phyloP scores from a whole-genome alignment of 2,329 filamentous ascomycete genomes.

The Penicillium vulpinum region DNA sequence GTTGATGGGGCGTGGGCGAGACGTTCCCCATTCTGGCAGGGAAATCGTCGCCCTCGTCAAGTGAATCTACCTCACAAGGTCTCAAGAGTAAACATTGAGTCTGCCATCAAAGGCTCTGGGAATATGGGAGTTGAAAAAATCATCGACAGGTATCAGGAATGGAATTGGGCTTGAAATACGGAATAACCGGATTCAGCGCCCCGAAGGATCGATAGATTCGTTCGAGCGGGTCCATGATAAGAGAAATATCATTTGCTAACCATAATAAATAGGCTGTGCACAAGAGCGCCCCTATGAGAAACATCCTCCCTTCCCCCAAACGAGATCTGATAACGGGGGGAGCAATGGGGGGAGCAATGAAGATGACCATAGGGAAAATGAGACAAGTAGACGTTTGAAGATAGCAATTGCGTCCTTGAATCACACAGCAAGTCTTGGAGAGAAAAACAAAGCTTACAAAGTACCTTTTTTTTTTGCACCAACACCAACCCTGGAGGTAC shows the following conservation, averaged over 20 bases:
- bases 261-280: not conserved
- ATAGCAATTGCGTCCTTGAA: not conserved
- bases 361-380: not conserved
- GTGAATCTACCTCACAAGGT: not conserved
- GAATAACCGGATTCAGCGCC: not conserved
- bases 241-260: not conserved
- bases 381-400: not conserved
- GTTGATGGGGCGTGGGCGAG: constrained; percentile 33
- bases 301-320: too few relatives aligned
- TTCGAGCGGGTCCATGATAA: not conserved
- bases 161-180: not conserved
- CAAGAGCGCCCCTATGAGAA: not conserved
- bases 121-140: not conserved
- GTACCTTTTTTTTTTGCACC: too few relatives aligned
- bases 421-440: not conserved
- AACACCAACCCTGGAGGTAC: too few relatives aligned
- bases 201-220: not conserved
- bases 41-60: not conserved
- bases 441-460: too few relatives aligned
- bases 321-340: not conserved
- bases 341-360: too few relatives aligned
- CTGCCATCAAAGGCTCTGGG: not conserved
- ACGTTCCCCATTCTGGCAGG: constrained; percentile 27
- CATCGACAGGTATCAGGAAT: not conserved
- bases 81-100: not conserved